Base-by-base conservation (phyloP, 140 eudicot species). In the Anethum foeniculum region DNA sequence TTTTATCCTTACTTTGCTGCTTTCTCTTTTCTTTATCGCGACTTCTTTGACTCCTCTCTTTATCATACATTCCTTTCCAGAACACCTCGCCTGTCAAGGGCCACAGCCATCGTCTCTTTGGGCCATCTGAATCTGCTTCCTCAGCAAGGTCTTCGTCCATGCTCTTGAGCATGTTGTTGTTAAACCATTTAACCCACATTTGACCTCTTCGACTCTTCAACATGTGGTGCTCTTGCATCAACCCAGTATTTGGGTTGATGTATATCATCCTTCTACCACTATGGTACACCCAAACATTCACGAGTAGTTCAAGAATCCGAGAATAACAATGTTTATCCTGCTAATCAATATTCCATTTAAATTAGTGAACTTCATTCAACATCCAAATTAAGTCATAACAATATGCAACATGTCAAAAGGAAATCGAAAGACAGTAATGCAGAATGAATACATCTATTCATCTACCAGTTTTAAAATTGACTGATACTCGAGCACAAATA, bases 241-340 rank as follows among this genome's bases (percentile, higher is more conserved):
- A 25, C 47, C 99, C 99, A 11, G 91, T 87, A 51, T 79, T 73
- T 0, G 99, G 92, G 85, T 93, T 80, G 75, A 95, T 82, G 73
- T 89, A 91, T 75, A 95, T 89, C 89, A 95, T 95, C 71, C 91
- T 80, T 76, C 97, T 91, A 28, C 90, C 93, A 51, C 98, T 91
- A 65, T 95, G 99, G 84, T 95, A 95, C 4, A 92, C 98, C 99
- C 99, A 95, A 12, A 95, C 99, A 48, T 95, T 95, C 76, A 95
- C 82, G 8, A 95, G 97, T 54, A 95, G 88, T 89, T 95, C 99
- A 27, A 95, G 96, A 69, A 95, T 78, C 82, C 97, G 96, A 12
- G 99, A 89, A 86, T 95, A 95, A 83, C 99, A 95, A 83, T 91
- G 96, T 77, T 95, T 95, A 89, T 95, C 99, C 98, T 95, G 90